These are phyloP conservation scores for Agaricus subrufescens DNA, from an alignment of 768 basidiomycete species.

Conservation along the genomic window DNA sequence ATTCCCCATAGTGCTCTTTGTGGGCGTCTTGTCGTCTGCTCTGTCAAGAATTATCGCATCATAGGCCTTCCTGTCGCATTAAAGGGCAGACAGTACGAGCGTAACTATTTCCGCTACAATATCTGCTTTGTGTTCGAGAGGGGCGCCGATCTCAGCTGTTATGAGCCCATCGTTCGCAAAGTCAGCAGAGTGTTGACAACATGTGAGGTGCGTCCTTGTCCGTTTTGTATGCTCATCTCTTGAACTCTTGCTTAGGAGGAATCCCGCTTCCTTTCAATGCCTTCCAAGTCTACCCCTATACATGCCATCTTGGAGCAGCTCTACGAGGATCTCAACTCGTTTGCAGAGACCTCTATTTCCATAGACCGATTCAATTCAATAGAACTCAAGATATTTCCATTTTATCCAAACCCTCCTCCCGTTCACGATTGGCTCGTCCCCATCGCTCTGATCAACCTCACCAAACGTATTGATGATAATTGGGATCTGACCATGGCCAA, in stretches of 20 bases:
- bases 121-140: constrained; percentile 95
- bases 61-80: constrained; percentile 89
- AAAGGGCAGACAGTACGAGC: constrained; percentile 60
- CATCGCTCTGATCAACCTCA: constrained; percentile 78
- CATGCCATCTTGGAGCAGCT: constrained; percentile 90
- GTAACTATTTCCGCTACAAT: constrained; percentile 92
- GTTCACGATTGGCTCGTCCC: constrained; percentile 97
- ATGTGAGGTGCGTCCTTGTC: constrained; percentile 68
- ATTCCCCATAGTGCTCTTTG: constrained; percentile 86
- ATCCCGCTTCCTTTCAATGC: constrained; percentile 79
- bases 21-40: constrained; percentile 83
- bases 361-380: constrained; percentile 93
- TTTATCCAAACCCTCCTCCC: constrained; percentile 88
- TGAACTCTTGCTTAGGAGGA: constrained; percentile 59
- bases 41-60: constrained; percentile 77
- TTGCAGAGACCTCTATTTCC: constrained; percentile 90
- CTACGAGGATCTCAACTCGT: constrained; percentile 96
- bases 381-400: constrained; percentile 94
- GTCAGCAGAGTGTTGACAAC: constrained; percentile 82
- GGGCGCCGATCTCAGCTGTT: constrained; percentile 87
- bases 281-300: constrained; percentile 59
- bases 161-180: constrained; percentile 94
- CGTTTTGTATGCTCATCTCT: background rate
- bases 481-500: constrained; percentile 96
- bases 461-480: constrained; percentile 78